phyloP scores from a whole-genome alignment of 192 early-diverging fungal genomes.

The Podila clonocystis region DNA sequence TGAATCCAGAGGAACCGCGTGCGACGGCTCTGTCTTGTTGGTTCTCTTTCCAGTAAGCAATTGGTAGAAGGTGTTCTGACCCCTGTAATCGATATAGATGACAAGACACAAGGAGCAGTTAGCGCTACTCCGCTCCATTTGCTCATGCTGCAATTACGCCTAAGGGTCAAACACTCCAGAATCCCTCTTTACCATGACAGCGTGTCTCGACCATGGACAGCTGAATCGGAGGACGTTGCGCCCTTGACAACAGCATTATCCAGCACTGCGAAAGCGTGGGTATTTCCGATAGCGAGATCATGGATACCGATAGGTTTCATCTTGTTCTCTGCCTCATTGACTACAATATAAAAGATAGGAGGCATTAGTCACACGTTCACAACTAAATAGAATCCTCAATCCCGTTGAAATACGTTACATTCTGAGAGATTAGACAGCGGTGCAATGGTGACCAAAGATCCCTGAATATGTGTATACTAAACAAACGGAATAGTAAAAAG shows the following conservation, averaged over 20 bases:
- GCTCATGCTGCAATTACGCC: no score
- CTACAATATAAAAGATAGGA: constrained; percentile 6
- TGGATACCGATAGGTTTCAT: constrained; percentile 50
- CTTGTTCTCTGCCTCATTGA: constrained; percentile 46
- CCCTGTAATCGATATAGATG: constrained; percentile 18
- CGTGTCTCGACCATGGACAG: constrained; percentile 52
- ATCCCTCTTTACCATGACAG: constrained; percentile 29
- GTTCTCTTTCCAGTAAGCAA: constrained; percentile 50
- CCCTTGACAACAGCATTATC: constrained; percentile 47
- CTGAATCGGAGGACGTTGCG: not conserved
- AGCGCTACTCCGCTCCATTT: no score
- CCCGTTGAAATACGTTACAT: constrained; percentile 11
- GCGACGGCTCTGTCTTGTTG: constrained; percentile 47
- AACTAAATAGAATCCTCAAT: not conserved
- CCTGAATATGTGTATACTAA: constrained; percentile 47
- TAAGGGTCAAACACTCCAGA: not conserved
- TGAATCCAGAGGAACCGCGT: constrained; percentile 47
- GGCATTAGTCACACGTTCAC: not conserved
- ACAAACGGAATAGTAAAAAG: not conserved
- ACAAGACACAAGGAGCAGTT: no score
- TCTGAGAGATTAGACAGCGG: constrained; percentile 37
- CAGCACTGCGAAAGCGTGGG: constrained; percentile 55
- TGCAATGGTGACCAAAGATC: constrained; percentile 29
- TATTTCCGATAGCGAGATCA: constrained; percentile 43
- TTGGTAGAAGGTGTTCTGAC: constrained; percentile 53